These are phyloP conservation scores for Fusarium lateritium DNA, from an alignment of 2,329 filamentous ascomycete species.

Conservation along the genomic window DNA sequence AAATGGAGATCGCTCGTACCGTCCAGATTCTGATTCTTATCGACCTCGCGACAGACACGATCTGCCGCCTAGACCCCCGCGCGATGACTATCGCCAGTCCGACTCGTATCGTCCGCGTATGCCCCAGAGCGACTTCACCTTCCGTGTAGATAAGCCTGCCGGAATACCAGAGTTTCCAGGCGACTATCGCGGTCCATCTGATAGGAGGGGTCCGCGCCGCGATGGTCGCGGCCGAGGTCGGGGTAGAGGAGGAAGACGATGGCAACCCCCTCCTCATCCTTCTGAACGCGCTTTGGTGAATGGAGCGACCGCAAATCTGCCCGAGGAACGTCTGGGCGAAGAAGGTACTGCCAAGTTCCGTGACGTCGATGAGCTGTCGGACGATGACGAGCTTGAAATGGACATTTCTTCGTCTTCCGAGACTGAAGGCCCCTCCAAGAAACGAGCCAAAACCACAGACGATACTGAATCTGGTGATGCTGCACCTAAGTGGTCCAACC, in stretches of 20 bases:
- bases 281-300: conserved; percentile 67
- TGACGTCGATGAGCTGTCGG: conserved; percentile 70
- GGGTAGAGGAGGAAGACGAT: conserved; percentile 51
- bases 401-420: conserved; percentile 66
- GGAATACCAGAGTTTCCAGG: conserved; percentile 59
- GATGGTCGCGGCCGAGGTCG: conserved; percentile 47
- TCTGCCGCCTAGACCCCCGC: conserved; percentile 27
- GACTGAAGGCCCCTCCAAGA: conserved; percentile 59
- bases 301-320: conserved; percentile 57
- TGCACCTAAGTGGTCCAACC: conserved; percentile 91
- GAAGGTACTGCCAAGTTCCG: conserved; percentile 67
- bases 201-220: conserved; percentile 43
- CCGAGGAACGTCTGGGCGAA: conserved; percentile 64
- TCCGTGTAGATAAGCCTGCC: conserved; percentile 66
- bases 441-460: conserved; percentile 51
- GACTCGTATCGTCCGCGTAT: conserved; percentile 53
- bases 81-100: conserved; percentile 41
- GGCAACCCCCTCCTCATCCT: conserved; percentile 58
- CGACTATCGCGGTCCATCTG: conserved; percentile 35
- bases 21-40: conserved; percentile 51
- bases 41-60: conserved; percentile 48
- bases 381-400: conserved; percentile 76
- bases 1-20: conserved; percentile 37
- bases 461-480: conserved; percentile 58
- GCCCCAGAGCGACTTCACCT: conserved; percentile 68